Conservation (phyloP, 2,329 filamentous ascomycete species). For the Lomentospora prolificans region DNA sequence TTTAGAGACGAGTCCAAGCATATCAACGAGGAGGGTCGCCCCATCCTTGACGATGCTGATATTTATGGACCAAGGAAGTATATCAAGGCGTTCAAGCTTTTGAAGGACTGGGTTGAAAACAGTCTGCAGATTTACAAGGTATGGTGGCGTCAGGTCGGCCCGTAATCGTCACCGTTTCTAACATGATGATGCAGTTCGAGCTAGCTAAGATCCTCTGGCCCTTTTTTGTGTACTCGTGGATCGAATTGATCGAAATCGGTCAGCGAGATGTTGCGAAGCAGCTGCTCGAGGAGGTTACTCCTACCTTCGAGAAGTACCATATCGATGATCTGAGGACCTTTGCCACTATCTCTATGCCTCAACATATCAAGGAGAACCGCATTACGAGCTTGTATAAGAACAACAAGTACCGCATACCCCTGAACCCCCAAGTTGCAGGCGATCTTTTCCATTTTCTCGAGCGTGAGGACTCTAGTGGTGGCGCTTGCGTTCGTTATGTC, state of each 20-base stretch:
- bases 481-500: conserved; percentile 65
- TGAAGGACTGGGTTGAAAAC: conserved; percentile 80
- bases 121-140: conserved; percentile 92
- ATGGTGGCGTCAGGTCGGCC: too few species aligned
- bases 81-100: conserved; percentile 59
- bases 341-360: conserved; percentile 62
- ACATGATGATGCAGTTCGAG: conserved; percentile 54
- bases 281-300: conserved; percentile 61
- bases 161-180: too few species aligned
- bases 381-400: conserved; percentile 72
- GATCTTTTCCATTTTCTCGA: conserved; percentile 84
- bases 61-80: conserved; percentile 64
- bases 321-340: conserved; percentile 70
- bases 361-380: conserved; percentile 67
- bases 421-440: conserved; percentile 77
- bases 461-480: conserved; percentile 72
- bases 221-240: conserved; percentile 83
- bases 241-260: conserved; percentile 65
- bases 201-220: conserved; percentile 85
- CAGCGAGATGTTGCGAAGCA: conserved; percentile 62
- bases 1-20: conserved; percentile 84
- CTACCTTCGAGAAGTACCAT: conserved; percentile 66
- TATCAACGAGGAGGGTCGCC: conserved; percentile 70
- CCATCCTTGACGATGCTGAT: conserved; percentile 60
- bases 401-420: conserved; percentile 80